phyloP scores from a whole-genome alignment of 352 stramenopile species.

The Peronospora farinosa region DNA sequence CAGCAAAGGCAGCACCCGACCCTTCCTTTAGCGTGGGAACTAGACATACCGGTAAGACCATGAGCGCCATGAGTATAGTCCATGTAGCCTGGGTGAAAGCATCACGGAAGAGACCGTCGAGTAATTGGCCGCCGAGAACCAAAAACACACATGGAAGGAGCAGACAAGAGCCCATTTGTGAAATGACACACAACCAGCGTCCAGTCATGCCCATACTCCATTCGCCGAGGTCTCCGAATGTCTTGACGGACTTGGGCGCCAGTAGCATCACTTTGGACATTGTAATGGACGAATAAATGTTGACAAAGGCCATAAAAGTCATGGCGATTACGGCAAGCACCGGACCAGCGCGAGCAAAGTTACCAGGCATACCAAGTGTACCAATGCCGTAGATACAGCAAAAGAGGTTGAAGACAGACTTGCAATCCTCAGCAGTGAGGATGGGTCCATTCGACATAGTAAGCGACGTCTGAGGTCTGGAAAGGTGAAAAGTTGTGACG shows the following conservation, averaged over 20 bases:
- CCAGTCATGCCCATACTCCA: conserved; percentile 44
- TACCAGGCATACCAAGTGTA: conserved; percentile 51
- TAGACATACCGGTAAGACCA: conserved; percentile 33
- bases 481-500: no score
- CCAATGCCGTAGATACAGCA: conserved; percentile 54
- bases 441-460: conserved; percentile 5
- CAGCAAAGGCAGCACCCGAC: conserved; percentile 39
- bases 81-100: conserved; percentile 40
- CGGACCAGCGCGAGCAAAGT: conserved; percentile 43
- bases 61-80: conserved; percentile 57
- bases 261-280: conserved; percentile 50
- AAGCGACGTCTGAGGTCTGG: no score
- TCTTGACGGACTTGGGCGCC: conserved; percentile 43
- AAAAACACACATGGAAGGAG: conserved; percentile 26
- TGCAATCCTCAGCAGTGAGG: conserved; percentile 40
- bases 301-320: conserved; percentile 57
- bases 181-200: conserved; percentile 39
- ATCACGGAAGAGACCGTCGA: conserved; percentile 44
- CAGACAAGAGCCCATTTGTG: conserved; percentile 48
- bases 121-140: conserved; percentile 23
- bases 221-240: conserved; percentile 52
- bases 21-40: conserved; percentile 40
- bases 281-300: conserved; percentile 47
- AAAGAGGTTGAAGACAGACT: conserved; percentile 38
- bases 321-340: conserved; percentile 35